Percentiles rank a stretch among this genome's conserved stretches.
Conservation (phyloP, 2,329 filamentous ascomycete species). For the Dactylellina drechsleri region DNA sequence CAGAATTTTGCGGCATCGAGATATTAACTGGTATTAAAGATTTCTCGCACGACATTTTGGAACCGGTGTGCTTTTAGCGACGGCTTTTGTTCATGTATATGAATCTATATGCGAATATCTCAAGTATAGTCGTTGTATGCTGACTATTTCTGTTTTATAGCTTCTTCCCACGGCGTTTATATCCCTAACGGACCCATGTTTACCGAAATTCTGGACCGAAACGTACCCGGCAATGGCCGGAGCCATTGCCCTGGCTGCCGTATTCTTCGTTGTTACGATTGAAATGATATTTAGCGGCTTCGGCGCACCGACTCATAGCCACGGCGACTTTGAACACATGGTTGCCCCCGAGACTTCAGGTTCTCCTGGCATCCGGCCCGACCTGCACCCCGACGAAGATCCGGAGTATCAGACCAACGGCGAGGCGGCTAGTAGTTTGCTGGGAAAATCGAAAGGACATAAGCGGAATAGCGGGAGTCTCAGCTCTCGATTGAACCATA, state of each 20-base stretch:
- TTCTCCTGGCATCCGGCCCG: slow-evolving; percentile 37
- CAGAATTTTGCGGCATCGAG: slow-evolving; percentile 58
- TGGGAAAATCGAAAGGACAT: slow-evolving; percentile 31
- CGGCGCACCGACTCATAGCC: slow-evolving; percentile 47
- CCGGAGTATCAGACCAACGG: slow-evolving; percentile 46
- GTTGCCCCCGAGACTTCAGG: slow-evolving; percentile 13
- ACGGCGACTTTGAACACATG: slow-evolving; percentile 51
- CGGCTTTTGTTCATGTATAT: slow-evolving; percentile 79
- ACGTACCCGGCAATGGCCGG: slow-evolving; percentile 83
- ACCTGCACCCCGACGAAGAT: slow-evolving; percentile 46
- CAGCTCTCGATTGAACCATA: slow-evolving; percentile 55
- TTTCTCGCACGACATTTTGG: slow-evolving; percentile 71
- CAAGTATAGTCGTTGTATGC: neutral
- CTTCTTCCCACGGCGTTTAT: slow-evolving; percentile 72
- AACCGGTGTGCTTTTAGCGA: slow-evolving; percentile 85
- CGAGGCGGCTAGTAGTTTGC: slow-evolving; percentile 49
- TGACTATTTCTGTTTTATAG: slow-evolving; percentile 32
- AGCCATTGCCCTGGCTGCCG: slow-evolving; percentile 81
- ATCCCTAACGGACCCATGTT: slow-evolving; percentile 71
- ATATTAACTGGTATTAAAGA: slow-evolving; percentile 61
- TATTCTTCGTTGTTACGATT: slow-evolving; percentile 82
- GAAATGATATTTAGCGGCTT: slow-evolving; percentile 78
- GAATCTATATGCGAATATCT: no score
- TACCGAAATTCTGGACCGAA: slow-evolving; percentile 80
- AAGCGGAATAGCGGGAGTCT: slow-evolving; percentile 56